Percentiles rank a stretch among this genome's conserved stretches.
Conservation (phyloP, 106 monocot genomes). For the Dendrobium chrysotoxum region DNA sequence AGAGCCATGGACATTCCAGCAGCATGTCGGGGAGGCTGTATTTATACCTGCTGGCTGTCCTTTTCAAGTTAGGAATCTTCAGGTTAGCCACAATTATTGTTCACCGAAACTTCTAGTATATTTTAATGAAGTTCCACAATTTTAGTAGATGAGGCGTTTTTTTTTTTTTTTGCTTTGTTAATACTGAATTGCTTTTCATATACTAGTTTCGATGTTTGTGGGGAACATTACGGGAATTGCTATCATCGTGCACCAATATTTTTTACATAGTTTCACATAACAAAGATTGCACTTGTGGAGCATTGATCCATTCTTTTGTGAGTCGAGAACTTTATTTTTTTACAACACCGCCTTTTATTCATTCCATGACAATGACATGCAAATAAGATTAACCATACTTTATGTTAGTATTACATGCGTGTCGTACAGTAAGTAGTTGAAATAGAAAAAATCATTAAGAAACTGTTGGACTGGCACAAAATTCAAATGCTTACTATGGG, state of each 20-base stretch:
- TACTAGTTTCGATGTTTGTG: not conserved
- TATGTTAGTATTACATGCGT: not conserved
- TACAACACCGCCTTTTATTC: not conserved
- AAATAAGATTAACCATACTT: not conserved
- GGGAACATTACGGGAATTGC: not conserved
- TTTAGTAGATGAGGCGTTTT: not conserved
- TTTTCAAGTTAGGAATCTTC: slow-evolving; percentile 70
- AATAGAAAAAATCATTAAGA: no score
- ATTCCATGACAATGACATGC: not conserved
- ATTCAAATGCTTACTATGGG: no score
- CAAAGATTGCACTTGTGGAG: not conserved
- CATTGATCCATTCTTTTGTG: not conserved
- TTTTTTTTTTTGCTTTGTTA: not conserved
- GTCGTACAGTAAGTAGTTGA: no score
- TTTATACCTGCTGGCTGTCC: slow-evolving; percentile 85
- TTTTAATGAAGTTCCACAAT: not conserved
- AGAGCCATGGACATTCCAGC: slow-evolving; percentile 71
- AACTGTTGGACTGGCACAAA: no score
- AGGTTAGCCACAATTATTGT: slow-evolving; percentile 31
- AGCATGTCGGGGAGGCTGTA: slow-evolving; percentile 75
- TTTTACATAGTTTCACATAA: not conserved
- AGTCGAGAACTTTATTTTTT: not conserved
- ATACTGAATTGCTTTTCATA: not conserved
- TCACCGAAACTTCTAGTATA: not conserved
- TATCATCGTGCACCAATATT: not conserved